Evolutionary conservation across 305 asterid genomes (phyloP).

Genomic region (Rubia tinctorum): DNA sequence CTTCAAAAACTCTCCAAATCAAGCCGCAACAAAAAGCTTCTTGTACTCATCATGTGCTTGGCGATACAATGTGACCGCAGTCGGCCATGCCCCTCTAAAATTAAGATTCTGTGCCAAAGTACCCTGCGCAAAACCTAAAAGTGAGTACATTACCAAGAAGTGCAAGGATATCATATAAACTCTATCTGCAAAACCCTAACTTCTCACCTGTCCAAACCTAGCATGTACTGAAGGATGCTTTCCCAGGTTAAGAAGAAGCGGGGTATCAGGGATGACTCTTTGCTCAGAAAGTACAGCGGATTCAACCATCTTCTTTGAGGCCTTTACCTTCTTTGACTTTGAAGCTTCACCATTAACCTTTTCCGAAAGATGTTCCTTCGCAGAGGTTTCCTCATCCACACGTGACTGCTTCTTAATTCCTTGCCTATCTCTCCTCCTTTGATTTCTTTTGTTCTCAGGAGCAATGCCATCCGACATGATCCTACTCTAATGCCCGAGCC

Average conservation of each 20-base stretch:
- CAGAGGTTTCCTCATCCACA: conserved; percentile 7
- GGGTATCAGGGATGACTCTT: conserved; percentile 18
- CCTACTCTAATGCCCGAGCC: background rate
- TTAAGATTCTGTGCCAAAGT: conserved; percentile 16
- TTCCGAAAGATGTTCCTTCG: background rate
- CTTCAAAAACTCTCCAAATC: conserved; percentile 16
- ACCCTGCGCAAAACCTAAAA: conserved; percentile 8
- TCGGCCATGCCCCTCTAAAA: conserved; percentile 23
- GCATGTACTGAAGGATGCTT: conserved; percentile 20
- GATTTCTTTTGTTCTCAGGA: background rate
- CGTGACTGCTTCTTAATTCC: conserved; percentile 1
- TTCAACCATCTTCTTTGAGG: conserved; percentile 11
- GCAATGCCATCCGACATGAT: conserved; percentile 10
- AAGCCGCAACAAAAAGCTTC: conserved; percentile 17
- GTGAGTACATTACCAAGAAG: conserved; percentile 7
- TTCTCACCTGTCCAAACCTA: conserved; percentile 16
- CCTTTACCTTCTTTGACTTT: conserved; percentile 1
- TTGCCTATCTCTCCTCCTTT: background rate
- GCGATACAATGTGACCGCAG: conserved; percentile 14
- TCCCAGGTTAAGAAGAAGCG: conserved; percentile 18
- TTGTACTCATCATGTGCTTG: conserved; percentile 20
- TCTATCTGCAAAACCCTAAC: background rate
- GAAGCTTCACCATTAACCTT: conserved; percentile 10
- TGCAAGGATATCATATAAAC: background rate
- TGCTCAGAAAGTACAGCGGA: conserved; percentile 9